phyloP scores from a whole-genome alignment of 179 eudicot species.

The Silene coronaria region DNA sequence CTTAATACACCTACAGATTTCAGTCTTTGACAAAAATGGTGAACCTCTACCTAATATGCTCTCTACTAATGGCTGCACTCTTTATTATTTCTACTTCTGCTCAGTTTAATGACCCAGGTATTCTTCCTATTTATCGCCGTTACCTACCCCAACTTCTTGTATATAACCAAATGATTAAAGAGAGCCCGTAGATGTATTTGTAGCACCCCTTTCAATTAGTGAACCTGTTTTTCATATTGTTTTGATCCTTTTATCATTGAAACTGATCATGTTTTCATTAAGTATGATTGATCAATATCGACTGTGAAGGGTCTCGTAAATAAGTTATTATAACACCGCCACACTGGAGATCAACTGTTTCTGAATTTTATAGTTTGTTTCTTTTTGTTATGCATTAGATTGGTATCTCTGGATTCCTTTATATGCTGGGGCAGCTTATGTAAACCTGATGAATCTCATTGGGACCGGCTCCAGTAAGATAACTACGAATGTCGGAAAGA shows the following conservation, averaged over 20 bases:
- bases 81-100: background rate
- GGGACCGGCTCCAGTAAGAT: background rate
- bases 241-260: too few species aligned
- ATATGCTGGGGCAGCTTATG: slow-evolving; percentile 41
- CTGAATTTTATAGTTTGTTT: background rate
- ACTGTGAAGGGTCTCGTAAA: too few species aligned
- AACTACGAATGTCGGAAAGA: slow-evolving; percentile 15
- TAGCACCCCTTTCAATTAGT: too few species aligned
- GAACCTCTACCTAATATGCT: slow-evolving; percentile 18
- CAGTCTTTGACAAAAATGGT: slow-evolving; percentile 4
- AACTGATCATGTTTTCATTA: too few species aligned
- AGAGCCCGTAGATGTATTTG: too few species aligned
- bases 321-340: too few species aligned
- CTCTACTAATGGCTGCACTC: slow-evolving; percentile 17
- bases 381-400: slow-evolving; percentile 25
- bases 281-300: too few species aligned
- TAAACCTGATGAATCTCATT: slow-evolving; percentile 40
- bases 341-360: background rate
- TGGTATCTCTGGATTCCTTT: slow-evolving; percentile 73
- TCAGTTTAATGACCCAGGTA: slow-evolving; percentile 12
- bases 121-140: background rate
- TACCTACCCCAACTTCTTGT: background rate
- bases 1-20: background rate
- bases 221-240: too few species aligned
- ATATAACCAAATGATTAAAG: background rate